Evolutionary conservation across 1,284 basidiomycete genomes (phyloP), one percentile per base, ranked within the genome.

Genomic region (Cryptococcus maquisensis): DNA sequence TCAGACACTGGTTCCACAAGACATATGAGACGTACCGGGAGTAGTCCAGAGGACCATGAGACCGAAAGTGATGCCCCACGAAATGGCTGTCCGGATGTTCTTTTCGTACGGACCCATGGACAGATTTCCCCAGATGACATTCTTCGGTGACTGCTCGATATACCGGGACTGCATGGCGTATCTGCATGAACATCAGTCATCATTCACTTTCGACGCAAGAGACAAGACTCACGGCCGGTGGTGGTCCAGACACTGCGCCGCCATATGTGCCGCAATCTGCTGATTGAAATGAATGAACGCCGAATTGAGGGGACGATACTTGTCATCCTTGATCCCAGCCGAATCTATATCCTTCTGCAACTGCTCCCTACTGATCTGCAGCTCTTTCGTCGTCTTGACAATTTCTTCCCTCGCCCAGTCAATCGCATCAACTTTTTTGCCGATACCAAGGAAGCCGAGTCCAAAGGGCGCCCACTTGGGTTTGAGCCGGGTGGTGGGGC

Each of bases 241-340:
- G 68, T 92, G 88, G 2, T 83, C 78, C 26, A 92, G 75, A 6
- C 81, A 79, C 70, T 88, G 84, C 18, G 81, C 81, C 1, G 88
- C 90, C 71, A 94, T 80, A 73, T 95, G 90, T n/a, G 90, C 90
- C 1, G 89, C 89, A 62, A 96, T 88, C 78, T 98, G 95, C 64
- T 84, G 82, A 74, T 94, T 86, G 82, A 98, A 98, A 28, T 90
- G 86, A 57, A 98, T 82, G 74, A 98, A 98, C 3, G 89, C 90
- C 24, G 87, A 88, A 69, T 84, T 90, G 60, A 88, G 71, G 1
- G 87, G 86, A 3, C 77, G 77, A 69, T 81, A 83, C 65, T 79
- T 80, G 26, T 80, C 80, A 52, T 81, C 79, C 41, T 70, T 64
- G 6, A 60, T 59, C 4, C 70, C 71, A 1, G 60, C 54, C 8